Conservation (phyloP, 352 stramenopile genomes). For the Phytophthora cryptogea region DNA sequence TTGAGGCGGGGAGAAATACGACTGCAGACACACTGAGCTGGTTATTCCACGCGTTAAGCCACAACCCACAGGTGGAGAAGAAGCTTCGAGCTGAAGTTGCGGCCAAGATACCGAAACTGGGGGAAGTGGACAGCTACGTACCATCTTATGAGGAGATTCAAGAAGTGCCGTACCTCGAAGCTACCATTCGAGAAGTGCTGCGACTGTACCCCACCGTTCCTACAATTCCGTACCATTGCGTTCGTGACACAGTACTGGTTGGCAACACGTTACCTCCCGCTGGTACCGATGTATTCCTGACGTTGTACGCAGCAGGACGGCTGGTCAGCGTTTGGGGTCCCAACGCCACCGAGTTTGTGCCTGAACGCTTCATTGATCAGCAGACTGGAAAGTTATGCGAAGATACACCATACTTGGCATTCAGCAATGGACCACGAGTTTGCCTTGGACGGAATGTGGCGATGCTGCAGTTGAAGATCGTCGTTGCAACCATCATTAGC, state of each 20-base stretch:
- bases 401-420: slow-evolving; percentile 2
- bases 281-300: slow-evolving; percentile 30
- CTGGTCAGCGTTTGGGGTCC: background rate
- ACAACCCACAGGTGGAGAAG: slow-evolving; percentile 40
- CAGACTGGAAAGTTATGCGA: slow-evolving; percentile 1
- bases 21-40: slow-evolving; percentile 46
- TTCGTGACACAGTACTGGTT: slow-evolving; percentile 38
- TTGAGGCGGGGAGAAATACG: slow-evolving; percentile 61
- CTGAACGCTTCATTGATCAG: slow-evolving; percentile 1
- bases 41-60: slow-evolving; percentile 53
- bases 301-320: slow-evolving; percentile 1
- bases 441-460: background rate
- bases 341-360: background rate
- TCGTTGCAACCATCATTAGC: background rate
- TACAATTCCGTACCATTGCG: slow-evolving; percentile 16
- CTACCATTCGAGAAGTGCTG: slow-evolving; percentile 51
- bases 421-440: slow-evolving; percentile 1
- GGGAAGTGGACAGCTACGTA: slow-evolving; percentile 8
- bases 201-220: slow-evolving; percentile 44
- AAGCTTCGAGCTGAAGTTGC: slow-evolving; percentile 44
- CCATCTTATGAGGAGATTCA: slow-evolving; percentile 41
- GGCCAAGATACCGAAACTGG: slow-evolving; percentile 32
- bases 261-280: slow-evolving; percentile 56
- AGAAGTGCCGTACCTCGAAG: slow-evolving; percentile 48
- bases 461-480: slow-evolving; percentile 2